Evolutionary conservation across 768 basidiomycete species (phyloP).

Genomic region (Lactarius vividus): DNA sequence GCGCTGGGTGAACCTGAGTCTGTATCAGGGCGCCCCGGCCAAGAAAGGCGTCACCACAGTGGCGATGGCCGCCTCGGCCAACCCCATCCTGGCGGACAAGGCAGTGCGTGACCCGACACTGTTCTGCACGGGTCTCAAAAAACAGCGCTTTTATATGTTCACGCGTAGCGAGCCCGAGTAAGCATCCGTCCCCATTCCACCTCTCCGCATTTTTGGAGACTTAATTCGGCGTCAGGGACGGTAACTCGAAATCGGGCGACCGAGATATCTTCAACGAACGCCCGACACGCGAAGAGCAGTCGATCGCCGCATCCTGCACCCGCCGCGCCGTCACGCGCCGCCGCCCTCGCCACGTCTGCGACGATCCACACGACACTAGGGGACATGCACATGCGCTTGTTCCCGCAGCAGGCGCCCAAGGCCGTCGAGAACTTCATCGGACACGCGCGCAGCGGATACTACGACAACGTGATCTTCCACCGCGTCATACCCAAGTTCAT

Average conservation of each 20-base stretch:
- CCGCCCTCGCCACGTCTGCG: constrained; percentile 71
- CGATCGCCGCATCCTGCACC: constrained; percentile 65
- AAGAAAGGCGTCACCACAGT: constrained; percentile 84
- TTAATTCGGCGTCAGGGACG: constrained; percentile 56
- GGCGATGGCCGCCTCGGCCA: constrained; percentile 94
- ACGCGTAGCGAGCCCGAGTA: constrained; percentile 89
- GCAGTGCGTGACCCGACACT: constrained; percentile 84
- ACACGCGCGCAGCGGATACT: constrained; percentile 84
- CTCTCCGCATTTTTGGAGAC: neutral
- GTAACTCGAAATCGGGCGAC: constrained; percentile 65
- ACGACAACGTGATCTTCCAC: constrained; percentile 92
- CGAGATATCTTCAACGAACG: constrained; percentile 98
- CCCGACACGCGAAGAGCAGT: constrained; percentile 94
- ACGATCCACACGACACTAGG: constrained; percentile 95
- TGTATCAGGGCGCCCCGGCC: constrained; percentile 93
- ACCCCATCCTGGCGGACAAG: constrained; percentile 89
- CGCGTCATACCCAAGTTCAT: constrained; percentile 98
- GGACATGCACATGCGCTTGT: constrained; percentile 85
- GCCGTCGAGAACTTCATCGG: constrained; percentile 98
- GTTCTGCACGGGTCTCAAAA: constrained; percentile 91
- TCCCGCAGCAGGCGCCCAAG: constrained; percentile 90
- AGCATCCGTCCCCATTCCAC: constrained; percentile 31
- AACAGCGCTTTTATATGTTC: constrained; percentile 92
- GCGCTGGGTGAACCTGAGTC: constrained; percentile 79
- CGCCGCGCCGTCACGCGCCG: constrained; percentile 51